Evolutionary conservation across 176 grass and related monocot genomes (phyloP), one percentile per base, ranked within the genome.

Genomic region (Saccharum spontaneum): DNA sequence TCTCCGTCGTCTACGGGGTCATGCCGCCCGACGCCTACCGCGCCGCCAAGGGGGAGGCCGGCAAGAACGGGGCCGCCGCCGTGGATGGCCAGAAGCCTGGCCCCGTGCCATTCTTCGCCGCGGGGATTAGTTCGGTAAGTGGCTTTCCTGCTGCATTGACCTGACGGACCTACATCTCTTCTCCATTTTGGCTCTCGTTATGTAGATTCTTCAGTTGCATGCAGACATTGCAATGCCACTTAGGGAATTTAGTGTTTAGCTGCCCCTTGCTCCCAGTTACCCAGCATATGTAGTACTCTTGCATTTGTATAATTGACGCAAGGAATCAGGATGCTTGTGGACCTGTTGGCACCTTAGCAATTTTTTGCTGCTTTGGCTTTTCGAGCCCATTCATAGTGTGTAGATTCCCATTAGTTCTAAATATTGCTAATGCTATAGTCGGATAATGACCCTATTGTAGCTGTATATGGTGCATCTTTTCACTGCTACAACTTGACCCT

Each of bases 11-110:
- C 18, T 96, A 98, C 31, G 97, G 97, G 7, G 82, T 85, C 52
- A 98, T 98, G 97, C 97, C 97, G 9, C 97, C 97, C 4, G 97
- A 98, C 17, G 97, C 97, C 3, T 98, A 98, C 79, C 93, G 97
- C 23, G 93, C 97, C 0, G 97, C 97, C 81, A 95, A 96, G 78
- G 97, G 97, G 4, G 90, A 83, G 50, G 71, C 87, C 0, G 86
- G 77, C 5, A 84, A 88, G 79, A 87, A 78, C 41, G 83, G 49
- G 34, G 85, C 63, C 3, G 87, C 28, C 26, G 70, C 81, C 1
- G 78, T 65, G 24, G 75, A 90, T n/a, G 88, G 49, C 17, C 77
- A 81, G 2, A 95, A 92, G 78, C 48, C 89, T 63, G 93, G 97
- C 6, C 93, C 93, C 2, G 89, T 98, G 54, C 97, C 97, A 8